Conservation (phyloP, 805 yeast genomes). For the Ogataea methanolica region DNA sequence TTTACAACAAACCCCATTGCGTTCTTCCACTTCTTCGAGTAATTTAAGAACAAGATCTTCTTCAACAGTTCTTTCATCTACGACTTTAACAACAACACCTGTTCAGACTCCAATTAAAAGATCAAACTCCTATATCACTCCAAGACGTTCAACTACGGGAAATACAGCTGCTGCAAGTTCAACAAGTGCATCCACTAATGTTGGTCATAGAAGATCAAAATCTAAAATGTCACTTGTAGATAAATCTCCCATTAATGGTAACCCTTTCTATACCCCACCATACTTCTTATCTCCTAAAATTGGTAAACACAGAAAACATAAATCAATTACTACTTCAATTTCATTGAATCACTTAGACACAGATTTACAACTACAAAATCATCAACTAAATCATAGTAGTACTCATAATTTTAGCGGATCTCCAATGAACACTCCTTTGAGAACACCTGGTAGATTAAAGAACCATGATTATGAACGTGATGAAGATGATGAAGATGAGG, state of each 20-base stretch:
- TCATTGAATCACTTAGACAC: conserved; percentile 28
- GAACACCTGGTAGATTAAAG: conserved; percentile 23
- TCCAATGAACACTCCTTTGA: conserved; percentile 24
- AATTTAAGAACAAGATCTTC: neutral
- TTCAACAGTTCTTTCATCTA: neutral
- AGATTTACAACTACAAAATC: conserved; percentile 25
- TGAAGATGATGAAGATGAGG: conserved; percentile 14
- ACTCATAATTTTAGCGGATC: conserved; percentile 12
- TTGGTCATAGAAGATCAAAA: conserved; percentile 18
- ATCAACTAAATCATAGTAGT: conserved; percentile 7
- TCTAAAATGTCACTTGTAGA: conserved; percentile 18
- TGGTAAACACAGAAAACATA: conserved; percentile 28
- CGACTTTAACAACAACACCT: conserved; percentile 13
- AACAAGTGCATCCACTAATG: no score
- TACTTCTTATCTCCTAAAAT: conserved; percentile 39
- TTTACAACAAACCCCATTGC: conserved; percentile 18
- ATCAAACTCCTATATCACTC: conserved; percentile 18
- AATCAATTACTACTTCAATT: conserved; percentile 28
- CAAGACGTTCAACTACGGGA: conserved; percentile 14
- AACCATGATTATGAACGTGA: conserved; percentile 10
- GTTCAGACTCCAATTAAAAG: conserved; percentile 21
- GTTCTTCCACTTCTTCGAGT: conserved; percentile 8
- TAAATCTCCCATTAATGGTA: conserved; percentile 35
- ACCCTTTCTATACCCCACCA: conserved; percentile 47
- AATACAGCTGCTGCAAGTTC: neutral